These are phyloP conservation scores for Annulohypoxylon nitens DNA, from an alignment of 495 filamentous ascomycete genomes.

Conservation along the genomic window DNA sequence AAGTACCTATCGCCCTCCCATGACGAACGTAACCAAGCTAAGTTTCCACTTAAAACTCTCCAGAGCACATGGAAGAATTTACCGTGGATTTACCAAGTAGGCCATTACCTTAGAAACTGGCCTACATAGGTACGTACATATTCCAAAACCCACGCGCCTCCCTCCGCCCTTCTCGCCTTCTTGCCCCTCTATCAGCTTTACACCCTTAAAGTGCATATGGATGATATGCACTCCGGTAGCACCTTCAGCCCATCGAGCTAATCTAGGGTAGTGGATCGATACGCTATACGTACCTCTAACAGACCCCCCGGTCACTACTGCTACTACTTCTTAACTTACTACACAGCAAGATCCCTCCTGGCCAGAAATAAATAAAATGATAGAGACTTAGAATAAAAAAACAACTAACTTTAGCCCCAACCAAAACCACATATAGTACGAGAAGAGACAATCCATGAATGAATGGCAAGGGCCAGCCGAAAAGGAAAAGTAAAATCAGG, in stretches of 20 bases:
- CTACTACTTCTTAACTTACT: slow-evolving; percentile 30
- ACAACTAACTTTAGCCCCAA: slow-evolving; percentile 1
- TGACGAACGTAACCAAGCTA: neutral
- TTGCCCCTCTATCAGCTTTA: slow-evolving; percentile 27
- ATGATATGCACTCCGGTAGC: slow-evolving; percentile 38
- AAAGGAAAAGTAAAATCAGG: slow-evolving; percentile 19
- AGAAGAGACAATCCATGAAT: neutral
- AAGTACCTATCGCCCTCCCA: neutral
- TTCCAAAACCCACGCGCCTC: neutral
- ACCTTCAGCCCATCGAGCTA: slow-evolving; percentile 41
- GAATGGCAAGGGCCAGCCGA: neutral
- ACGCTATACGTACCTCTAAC: slow-evolving; percentile 13
- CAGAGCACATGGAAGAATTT: neutral
- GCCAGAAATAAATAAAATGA: slow-evolving; percentile 35
- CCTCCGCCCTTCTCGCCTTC: neutral
- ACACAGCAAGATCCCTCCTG: slow-evolving; percentile 26
- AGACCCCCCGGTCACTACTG: slow-evolving; percentile 32
- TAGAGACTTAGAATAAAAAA: slow-evolving; percentile 6
- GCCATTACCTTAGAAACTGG: neutral
- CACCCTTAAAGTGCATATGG: slow-evolving; percentile 20
- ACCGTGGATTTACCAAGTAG: neutral
- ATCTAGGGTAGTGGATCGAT: slow-evolving; percentile 9
- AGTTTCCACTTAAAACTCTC: slow-evolving; percentile 4
- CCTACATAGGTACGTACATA: slow-evolving; percentile 6
- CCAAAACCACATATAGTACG: neutral